phyloP scores from a whole-genome alignment of 108 stramenopile species.

The Skeletonema costatum region DNA sequence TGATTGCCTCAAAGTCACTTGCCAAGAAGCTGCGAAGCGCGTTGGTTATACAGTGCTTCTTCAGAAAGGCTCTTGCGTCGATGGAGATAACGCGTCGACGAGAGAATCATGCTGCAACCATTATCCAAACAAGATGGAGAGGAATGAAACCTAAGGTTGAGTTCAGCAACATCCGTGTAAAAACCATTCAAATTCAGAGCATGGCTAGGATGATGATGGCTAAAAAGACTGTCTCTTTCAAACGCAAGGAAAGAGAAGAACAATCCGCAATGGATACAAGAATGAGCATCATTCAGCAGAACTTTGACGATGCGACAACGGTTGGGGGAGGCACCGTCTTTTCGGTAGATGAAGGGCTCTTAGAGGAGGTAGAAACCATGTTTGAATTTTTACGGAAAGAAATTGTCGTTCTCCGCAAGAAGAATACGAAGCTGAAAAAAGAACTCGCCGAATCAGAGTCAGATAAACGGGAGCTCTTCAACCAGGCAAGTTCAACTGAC shows the following conservation, averaged over 20 bases:
- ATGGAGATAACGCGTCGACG: slow-evolving; percentile 48
- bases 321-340: slow-evolving; percentile 37
- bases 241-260: slow-evolving; percentile 35
- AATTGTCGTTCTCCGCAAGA: slow-evolving; percentile 48
- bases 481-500: slow-evolving; percentile 35
- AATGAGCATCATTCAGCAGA: slow-evolving; percentile 52
- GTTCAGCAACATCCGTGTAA: slow-evolving; percentile 12
- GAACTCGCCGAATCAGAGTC: slow-evolving; percentile 45
- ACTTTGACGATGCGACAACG: slow-evolving; percentile 48
- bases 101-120: slow-evolving; percentile 49
- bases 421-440: slow-evolving; percentile 48
- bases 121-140: slow-evolving; percentile 75
- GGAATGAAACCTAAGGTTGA: slow-evolving; percentile 28
- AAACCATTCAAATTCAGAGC: slow-evolving; percentile 30
- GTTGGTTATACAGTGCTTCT: slow-evolving; percentile 74
- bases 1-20: slow-evolving; percentile 30
- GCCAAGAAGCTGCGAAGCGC: slow-evolving; percentile 23
- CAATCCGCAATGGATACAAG: slow-evolving; percentile 27
- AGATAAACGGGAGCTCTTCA: slow-evolving; percentile 52
- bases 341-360: slow-evolving; percentile 49
- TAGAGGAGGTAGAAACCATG: slow-evolving; percentile 61
- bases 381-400: slow-evolving; percentile 61
- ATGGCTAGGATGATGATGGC: slow-evolving; percentile 26
- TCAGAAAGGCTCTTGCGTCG: slow-evolving; percentile 51
- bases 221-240: slow-evolving; percentile 15